phyloP scores from a whole-genome alignment of 495 filamentous ascomycete genomes.

The Podospora comata region DNA sequence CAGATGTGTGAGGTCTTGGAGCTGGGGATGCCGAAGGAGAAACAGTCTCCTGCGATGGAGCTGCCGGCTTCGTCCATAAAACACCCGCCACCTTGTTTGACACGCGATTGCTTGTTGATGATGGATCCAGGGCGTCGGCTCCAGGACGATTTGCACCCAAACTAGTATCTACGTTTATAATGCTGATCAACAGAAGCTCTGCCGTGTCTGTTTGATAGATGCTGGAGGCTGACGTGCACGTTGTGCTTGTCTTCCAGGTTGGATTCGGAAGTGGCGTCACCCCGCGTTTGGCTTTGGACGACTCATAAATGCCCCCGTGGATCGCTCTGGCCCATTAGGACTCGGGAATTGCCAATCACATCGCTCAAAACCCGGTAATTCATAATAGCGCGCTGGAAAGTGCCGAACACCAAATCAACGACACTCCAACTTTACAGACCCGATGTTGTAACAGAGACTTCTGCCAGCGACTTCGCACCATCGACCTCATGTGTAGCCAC shows the following conservation, averaged over 20 bases:
- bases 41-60: conserved; percentile 32
- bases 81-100: conserved; percentile 46
- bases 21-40: conserved; percentile 18
- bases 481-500: no score
- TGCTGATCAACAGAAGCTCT: neutral
- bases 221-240: neutral
- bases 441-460: no score
- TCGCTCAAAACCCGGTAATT: neutral
- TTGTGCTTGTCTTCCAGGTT: neutral
- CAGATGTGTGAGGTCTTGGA: conserved; percentile 18
- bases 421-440: neutral
- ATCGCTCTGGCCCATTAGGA: neutral
- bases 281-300: neutral
- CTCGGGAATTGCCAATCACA: neutral
- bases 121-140: neutral
- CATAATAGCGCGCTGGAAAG: neutral
- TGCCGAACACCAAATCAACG: neutral
- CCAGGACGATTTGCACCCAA: neutral
- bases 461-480: no score
- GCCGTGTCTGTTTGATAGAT: neutral
- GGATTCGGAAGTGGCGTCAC: neutral
- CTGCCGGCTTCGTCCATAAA: conserved; percentile 46
- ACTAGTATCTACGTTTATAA: neutral
- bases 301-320: neutral
- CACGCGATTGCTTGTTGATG: conserved; percentile 3